Percentiles rank a stretch among this genome's conserved stretches.
Evolutionary conservation across 352 stramenopile genomes (phyloP).

Genomic region (Pythium dissimile): DNA sequence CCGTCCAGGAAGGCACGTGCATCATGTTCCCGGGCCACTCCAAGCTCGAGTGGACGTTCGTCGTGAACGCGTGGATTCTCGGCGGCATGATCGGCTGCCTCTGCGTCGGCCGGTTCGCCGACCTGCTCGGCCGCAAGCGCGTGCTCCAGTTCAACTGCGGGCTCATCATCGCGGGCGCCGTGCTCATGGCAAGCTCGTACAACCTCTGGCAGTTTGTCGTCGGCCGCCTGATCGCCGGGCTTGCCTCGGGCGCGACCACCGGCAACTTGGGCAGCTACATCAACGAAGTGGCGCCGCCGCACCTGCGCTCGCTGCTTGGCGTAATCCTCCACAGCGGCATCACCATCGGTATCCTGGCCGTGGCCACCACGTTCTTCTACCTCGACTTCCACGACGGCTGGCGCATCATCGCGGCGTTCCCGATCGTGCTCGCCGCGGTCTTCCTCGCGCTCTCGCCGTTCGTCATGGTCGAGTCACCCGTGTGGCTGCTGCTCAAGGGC

Average conservation of each 20-base stretch:
- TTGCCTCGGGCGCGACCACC: conserved; percentile 37
- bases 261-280: conserved; percentile 32
- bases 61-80: conserved; percentile 39
- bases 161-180: conserved; percentile 32
- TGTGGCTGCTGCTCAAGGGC: conserved; percentile 37
- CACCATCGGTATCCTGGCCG: conserved; percentile 40
- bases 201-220: conserved; percentile 34
- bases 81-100: conserved; percentile 41
- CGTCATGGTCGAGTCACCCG: conserved; percentile 40
- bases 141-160: conserved; percentile 28
- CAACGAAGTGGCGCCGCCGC: conserved; percentile 44
- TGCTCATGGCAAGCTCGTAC: conserved; percentile 24
- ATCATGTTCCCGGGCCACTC: conserved; percentile 34
- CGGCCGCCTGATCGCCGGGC: conserved; percentile 34
- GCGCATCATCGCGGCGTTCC: conserved; percentile 58
- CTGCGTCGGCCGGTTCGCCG: conserved; percentile 22
- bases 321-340: conserved; percentile 44
- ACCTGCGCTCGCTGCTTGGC: conserved; percentile 30
- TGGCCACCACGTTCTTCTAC: conserved; percentile 55
- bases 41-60: conserved; percentile 32
- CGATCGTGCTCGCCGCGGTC: conserved; percentile 37
- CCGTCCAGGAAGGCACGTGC: conserved; percentile 28
- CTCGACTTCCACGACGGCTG: conserved; percentile 42
- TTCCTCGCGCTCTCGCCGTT: conserved; percentile 38
- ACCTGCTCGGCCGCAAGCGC: conserved; percentile 30